Conservation (phyloP, 345 rosid species). For the Euphorbia tirucalli region DNA sequence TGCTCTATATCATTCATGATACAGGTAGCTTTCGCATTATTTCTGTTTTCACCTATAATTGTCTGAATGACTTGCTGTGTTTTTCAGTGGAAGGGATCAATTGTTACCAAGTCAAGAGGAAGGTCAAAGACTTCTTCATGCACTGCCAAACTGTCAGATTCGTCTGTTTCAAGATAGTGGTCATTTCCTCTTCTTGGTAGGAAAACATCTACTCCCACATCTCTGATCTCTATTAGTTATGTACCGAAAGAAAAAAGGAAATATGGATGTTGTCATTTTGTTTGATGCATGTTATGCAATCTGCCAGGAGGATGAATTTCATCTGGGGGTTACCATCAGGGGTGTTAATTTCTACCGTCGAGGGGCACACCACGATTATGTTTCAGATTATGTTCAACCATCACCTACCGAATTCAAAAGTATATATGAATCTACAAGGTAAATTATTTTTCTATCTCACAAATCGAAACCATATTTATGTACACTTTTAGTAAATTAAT, state of each 20-base stretch:
- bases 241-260: not conserved
- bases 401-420: constrained; percentile 45
- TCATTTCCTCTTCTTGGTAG: constrained; percentile 81
- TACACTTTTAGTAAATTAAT: not conserved
- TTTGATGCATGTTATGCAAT: constrained; percentile 2
- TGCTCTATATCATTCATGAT: not conserved
- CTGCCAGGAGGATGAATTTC: constrained; percentile 50
- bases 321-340: constrained; percentile 44
- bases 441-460: constrained; percentile 8
- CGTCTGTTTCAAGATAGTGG: constrained; percentile 57
- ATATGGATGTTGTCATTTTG: not conserved
- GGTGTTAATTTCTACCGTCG: constrained; percentile 51
- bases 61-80: not conserved
- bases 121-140: constrained; percentile 48
- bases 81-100: constrained; percentile 71
- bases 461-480: not conserved
- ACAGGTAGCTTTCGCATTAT: not conserved
- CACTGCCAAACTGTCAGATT: constrained; percentile 46
- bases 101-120: constrained; percentile 67
- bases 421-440: constrained; percentile 37
- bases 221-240: not conserved
- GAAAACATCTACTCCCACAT: constrained; percentile 19
- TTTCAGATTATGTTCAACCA: constrained; percentile 52
- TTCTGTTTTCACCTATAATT: constrained; percentile 10
- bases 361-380: constrained; percentile 37